phyloP scores from a whole-genome alignment of 116 monocot genomes.

The Dioscorea cayenensis region DNA sequence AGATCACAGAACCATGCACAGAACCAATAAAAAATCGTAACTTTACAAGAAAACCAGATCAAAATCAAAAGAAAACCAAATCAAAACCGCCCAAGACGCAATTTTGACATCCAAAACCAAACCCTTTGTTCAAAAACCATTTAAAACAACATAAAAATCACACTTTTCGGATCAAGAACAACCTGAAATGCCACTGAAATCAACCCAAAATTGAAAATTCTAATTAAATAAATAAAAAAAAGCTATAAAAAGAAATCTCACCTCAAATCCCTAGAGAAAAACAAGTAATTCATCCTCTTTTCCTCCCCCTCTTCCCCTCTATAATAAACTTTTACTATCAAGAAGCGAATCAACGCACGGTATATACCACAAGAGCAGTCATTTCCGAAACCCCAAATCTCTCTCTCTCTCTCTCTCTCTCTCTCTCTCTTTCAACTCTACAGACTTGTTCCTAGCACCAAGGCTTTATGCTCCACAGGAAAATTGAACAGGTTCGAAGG shows the following conservation, averaged over 20 bases:
- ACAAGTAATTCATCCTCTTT: not conserved
- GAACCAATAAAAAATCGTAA: not conserved
- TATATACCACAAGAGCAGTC: constrained; percentile 22
- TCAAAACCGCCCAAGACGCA: not conserved
- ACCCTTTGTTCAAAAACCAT: not conserved
- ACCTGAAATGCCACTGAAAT: not conserved
- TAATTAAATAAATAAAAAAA: not conserved
- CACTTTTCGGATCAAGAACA: not conserved
- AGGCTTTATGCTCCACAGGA: too few relatives aligned
- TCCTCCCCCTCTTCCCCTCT: not conserved
- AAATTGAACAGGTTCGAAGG: not conserved
- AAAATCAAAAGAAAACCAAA: not conserved
- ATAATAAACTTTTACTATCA: not conserved
- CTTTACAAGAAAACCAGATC: not conserved
- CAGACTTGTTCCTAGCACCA: not conserved
- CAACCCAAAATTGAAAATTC: not conserved
- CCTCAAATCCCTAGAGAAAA: constrained; percentile 10
- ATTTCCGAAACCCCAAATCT: not conserved
- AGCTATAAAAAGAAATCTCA: constrained; percentile 1
- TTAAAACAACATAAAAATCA: not conserved
- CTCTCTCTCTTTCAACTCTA: not conserved
- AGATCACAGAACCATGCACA: not conserved
- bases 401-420: constrained; percentile 13
- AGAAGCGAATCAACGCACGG: constrained; percentile 36
- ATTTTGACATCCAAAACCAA: not conserved